phyloP scores from a whole-genome alignment of 1,284 basidiomycete species.

The Boletus semigastroideus region DNA sequence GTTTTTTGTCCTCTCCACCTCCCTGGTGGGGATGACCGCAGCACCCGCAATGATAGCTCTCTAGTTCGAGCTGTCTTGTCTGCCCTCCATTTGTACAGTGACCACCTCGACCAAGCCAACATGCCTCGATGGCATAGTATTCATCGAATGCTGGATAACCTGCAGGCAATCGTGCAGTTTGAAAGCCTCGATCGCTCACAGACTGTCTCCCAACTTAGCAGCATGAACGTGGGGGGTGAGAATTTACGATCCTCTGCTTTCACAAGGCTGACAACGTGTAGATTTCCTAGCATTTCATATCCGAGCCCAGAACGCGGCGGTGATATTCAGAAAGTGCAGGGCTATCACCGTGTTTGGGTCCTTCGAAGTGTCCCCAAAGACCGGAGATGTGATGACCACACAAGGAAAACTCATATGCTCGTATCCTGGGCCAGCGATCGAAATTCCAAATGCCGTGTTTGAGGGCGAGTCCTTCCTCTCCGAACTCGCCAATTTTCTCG shows the following conservation, averaged over 20 bases:
- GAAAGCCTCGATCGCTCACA: slow-evolving; percentile 3
- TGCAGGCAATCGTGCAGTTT: slow-evolving; percentile 8
- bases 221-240: slow-evolving; percentile 21
- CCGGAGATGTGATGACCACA: slow-evolving; percentile 2
- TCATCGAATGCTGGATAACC: slow-evolving; percentile 21
- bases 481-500: slow-evolving; percentile 2
- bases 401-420: slow-evolving; percentile 17
- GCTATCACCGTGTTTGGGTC: slow-evolving; percentile 30
- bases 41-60: slow-evolving; percentile 7
- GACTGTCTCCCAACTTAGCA: slow-evolving; percentile 11
- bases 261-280: slow-evolving; percentile 1
- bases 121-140: slow-evolving; percentile 12
- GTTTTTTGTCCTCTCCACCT: slow-evolving; percentile 25
- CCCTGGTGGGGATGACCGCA: slow-evolving; percentile 20
- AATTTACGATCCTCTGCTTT: neutral
- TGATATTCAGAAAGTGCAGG: slow-evolving; percentile 30
- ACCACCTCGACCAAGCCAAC: neutral
- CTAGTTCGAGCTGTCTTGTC: slow-evolving; percentile 7
- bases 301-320: slow-evolving; percentile 36
- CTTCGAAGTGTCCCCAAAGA: slow-evolving; percentile 20
- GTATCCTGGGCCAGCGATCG: slow-evolving; percentile 35
- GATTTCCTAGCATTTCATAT: slow-evolving; percentile 31
- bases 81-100: neutral
- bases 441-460: slow-evolving; percentile 17
- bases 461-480: slow-evolving; percentile 24